phyloP scores from a whole-genome alignment of 495 filamentous ascomycete genomes.

The Pseudevernia furfuracea region DNA sequence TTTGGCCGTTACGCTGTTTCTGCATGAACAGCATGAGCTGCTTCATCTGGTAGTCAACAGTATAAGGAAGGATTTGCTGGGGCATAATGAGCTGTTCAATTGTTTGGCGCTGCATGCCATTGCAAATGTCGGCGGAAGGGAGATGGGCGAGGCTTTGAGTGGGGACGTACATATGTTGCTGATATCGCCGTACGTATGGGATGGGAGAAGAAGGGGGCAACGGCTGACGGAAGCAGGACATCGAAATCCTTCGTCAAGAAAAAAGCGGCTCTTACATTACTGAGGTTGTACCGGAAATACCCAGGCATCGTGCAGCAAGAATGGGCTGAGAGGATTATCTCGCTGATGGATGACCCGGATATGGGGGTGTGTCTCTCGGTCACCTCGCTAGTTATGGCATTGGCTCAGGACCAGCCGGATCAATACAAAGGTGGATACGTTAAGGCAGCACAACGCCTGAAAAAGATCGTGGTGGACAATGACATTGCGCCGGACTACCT shows the following conservation, averaged over 20 bases:
- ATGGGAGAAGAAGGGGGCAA: conserved; percentile 2
- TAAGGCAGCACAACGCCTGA: conserved; percentile 83
- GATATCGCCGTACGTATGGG: conserved; percentile 76
- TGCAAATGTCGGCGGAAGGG: conserved; percentile 91
- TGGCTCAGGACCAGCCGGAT: conserved; percentile 88
- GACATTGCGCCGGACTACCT: conserved; percentile 84
- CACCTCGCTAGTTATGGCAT: conserved; percentile 91
- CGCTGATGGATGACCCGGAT: conserved; percentile 94
- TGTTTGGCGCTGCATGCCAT: conserved; percentile 98
- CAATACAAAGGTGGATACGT: conserved; percentile 90
- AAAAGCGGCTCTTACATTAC: conserved; percentile 94
- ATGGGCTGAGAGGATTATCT: conserved; percentile 96
- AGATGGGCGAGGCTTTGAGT: conserved; percentile 95
- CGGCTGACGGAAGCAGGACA: conserved; percentile 49
- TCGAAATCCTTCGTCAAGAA: conserved; percentile 99
- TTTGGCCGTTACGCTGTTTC: conserved; percentile 90
- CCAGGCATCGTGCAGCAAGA: conserved; percentile 87
- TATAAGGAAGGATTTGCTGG: conserved; percentile 89
- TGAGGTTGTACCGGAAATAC: conserved; percentile 91
- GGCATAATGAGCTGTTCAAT: conserved; percentile 95
- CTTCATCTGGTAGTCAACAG: conserved; percentile 96
- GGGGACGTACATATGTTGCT: conserved; percentile 87
- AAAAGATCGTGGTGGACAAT: conserved; percentile 80
- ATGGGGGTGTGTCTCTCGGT: conserved; percentile 93
- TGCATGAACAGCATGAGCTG: conserved; percentile 95